Evolutionary conservation across 2,329 filamentous ascomycete genomes (phyloP), one percentile per base, ranked within the genome.

Genomic region (Sphaerulina musiva): DNA sequence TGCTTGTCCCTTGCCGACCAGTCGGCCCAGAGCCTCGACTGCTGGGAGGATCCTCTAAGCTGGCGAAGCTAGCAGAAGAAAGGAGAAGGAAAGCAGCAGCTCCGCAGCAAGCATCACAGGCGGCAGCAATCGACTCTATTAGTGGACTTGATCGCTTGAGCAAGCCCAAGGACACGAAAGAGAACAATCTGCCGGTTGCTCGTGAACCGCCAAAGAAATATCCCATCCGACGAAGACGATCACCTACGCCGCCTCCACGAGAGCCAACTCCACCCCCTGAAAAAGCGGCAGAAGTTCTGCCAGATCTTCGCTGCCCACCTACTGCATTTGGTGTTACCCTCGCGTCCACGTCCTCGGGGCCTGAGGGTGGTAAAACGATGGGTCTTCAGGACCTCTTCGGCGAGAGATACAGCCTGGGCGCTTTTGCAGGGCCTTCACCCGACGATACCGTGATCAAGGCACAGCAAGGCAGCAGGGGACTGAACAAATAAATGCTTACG

Each of bases 61-160:
- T 98, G 44, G 92, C 95, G 64, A 89, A 89, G 46, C 76, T 98
- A 41, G 91, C 92, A 48, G 89, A 89, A 34, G 86, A 88, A 51
- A 80, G 90, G 29, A 91, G 90, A 69, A 91, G 88, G 72, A 95
- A 90, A 70, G 84, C 83, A 11, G 84, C 67, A 6, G 48, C 61
- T n/a, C 40, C 54, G 12, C 54, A 59, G 36, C 51, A 55, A n/a
- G 43, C 54, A 26, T 42, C 50, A 31, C 36, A 47, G 20, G 32
- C 26, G 12, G 41, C 55, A 23, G 36, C 54, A 12, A 49, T 48
- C n/a, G 56, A 62, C 20, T 68, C 73, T 2, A 59, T 75, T n/a
- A 68, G 71, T 26, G 69, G 76, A 38, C 67, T 77, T 40, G 74
- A 77, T 55, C 71, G 72, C 48, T 68, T 77, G 51, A 71, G 65